phyloP scores from a whole-genome alignment of 192 early-diverging fungal genomes.

The Linnemannia elongata region DNA sequence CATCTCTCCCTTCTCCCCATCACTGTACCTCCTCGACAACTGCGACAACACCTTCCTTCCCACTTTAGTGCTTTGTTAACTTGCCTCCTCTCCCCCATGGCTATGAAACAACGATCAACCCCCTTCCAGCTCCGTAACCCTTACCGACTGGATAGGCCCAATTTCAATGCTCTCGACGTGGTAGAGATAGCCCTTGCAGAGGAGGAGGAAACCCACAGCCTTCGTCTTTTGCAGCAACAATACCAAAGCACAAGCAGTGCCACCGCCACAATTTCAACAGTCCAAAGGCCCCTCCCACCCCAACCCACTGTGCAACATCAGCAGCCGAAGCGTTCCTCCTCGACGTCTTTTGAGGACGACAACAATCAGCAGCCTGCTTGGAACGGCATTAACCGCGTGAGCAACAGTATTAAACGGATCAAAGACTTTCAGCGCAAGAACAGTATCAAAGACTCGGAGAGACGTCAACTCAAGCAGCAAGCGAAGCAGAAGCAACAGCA shows the following conservation, averaged over 20 bases:
- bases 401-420: constrained; percentile 26
- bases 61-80: background rate
- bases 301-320: background rate
- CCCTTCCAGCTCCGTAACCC: constrained; percentile 51
- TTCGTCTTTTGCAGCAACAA: constrained; percentile 6
- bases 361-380: constrained; percentile 1
- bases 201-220: constrained; percentile 6
- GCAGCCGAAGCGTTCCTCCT: background rate
- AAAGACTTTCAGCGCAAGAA: constrained; percentile 17
- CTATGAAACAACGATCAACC: constrained; percentile 24
- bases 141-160: constrained; percentile 46
- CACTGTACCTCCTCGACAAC: background rate
- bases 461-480: background rate
- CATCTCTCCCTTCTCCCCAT: background rate
- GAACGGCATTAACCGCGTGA: background rate
- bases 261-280: background rate
- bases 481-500: constrained; percentile 6
- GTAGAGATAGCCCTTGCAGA: constrained; percentile 27
- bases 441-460: background rate
- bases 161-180: constrained; percentile 28
- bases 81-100: constrained; percentile 19
- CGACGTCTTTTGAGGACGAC: background rate
- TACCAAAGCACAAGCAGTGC: background rate
- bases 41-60: background rate
- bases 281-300: constrained; percentile 14